Evolutionary conservation across 805 yeast species (phyloP).

Genomic region (Suhomyces sp.): DNA sequence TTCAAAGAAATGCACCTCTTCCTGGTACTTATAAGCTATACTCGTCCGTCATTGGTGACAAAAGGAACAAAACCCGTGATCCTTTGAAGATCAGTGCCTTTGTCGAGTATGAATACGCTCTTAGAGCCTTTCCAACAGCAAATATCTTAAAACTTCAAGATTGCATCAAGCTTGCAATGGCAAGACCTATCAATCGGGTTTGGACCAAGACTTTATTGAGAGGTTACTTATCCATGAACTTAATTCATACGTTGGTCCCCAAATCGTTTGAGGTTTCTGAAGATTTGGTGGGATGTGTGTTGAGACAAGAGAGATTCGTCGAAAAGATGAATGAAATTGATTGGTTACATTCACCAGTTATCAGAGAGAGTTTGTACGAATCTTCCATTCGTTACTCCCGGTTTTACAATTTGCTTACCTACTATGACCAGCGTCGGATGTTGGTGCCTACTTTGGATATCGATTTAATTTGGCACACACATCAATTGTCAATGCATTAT

Average conservation of each 20-base stretch:
- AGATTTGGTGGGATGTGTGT: conserved; percentile 26
- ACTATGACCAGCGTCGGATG: conserved; percentile 4
- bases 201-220: conserved; percentile 6
- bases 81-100: conserved; percentile 9
- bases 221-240: conserved; percentile 14
- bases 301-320: conserved; percentile 23
- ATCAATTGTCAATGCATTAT: conserved; percentile 17
- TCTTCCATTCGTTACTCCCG: conserved; percentile 18
- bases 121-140: not conserved
- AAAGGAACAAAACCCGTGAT: not conserved
- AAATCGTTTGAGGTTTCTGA: conserved; percentile 12
- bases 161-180: conserved; percentile 1
- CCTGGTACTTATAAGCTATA: conserved; percentile 11
- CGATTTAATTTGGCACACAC: conserved; percentile 30
- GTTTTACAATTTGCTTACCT: conserved; percentile 13
- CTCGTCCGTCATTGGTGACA: conserved; percentile 11
- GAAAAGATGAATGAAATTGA: conserved; percentile 19
- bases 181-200: not conserved
- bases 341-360: conserved; percentile 17
- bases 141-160: not conserved
- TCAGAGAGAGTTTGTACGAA: conserved; percentile 14
- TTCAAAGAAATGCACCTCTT: conserved; percentile 1
- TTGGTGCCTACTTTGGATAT: conserved; percentile 28
- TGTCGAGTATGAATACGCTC: conserved; percentile 1
- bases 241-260: conserved; percentile 10